phyloP scores from a whole-genome alignment of 768 basidiomycete species.

The Boletus rubroflammeus region DNA sequence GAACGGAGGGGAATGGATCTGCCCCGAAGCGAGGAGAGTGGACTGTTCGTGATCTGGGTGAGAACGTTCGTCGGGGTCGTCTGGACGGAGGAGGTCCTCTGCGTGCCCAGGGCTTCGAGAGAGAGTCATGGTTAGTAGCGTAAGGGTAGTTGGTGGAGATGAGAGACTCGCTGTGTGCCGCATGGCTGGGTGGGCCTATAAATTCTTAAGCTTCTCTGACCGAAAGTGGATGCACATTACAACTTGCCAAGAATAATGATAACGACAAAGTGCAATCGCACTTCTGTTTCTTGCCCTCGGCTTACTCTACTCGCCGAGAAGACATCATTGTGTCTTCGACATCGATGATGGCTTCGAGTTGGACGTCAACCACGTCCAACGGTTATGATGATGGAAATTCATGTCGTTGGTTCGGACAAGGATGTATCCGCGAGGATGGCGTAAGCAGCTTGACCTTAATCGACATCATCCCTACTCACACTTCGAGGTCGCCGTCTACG shows the following conservation, averaged over 20 bases:
- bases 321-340: background rate
- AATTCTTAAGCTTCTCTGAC: background rate
- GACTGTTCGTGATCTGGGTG: slow-evolving; percentile 39
- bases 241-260: background rate
- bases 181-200: background rate
- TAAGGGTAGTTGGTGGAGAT: background rate
- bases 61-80: slow-evolving; percentile 42
- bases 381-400: too few relatives aligned
- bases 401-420: background rate
- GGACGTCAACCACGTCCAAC: background rate
- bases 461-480: background rate
- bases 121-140: slow-evolving; percentile 14
- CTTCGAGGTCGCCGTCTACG: background rate
- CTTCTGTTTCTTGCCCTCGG: background rate
- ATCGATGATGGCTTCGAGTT: too few relatives aligned
- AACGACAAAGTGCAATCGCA: background rate
- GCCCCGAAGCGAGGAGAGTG: slow-evolving; percentile 25
- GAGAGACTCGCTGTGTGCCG: background rate
- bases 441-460: background rate
- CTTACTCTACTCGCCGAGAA: too few relatives aligned
- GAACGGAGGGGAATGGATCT: slow-evolving; percentile 6
- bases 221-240: background rate
- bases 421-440: background rate
- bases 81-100: slow-evolving; percentile 39
- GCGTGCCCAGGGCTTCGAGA: background rate